Conservation (phyloP, 176 grass and related monocot species). For the Phoenix dactylifera region DNA sequence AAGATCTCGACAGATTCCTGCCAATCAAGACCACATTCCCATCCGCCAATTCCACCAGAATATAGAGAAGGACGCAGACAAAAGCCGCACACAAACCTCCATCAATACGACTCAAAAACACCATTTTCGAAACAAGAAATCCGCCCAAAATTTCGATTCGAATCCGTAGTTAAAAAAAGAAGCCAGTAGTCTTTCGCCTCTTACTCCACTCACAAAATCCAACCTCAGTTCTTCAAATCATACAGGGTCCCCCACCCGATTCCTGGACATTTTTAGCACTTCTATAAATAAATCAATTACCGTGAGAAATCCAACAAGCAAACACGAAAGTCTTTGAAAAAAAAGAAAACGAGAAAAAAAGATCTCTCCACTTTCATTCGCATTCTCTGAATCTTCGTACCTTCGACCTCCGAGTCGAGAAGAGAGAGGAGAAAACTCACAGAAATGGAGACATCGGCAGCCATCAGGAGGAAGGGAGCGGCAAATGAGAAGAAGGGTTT, state of each 20-base stretch:
- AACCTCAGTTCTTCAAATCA: not conserved
- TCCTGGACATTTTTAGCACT: conserved; percentile 30
- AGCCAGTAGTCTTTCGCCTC: not conserved
- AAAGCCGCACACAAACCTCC: too few species aligned
- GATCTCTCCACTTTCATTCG: too few species aligned
- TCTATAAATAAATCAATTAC: not conserved
- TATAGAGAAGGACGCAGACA: too few species aligned
- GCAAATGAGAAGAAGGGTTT: not conserved
- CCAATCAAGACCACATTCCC: too few species aligned
- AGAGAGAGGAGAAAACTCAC: not conserved
- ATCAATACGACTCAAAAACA: too few species aligned
- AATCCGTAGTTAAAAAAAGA: too few species aligned
- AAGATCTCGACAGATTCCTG: too few species aligned
- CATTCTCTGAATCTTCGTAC: too few species aligned
- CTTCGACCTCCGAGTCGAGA: conserved; percentile 1
- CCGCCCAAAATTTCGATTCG: not conserved
- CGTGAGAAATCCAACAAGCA: conserved; percentile 3
- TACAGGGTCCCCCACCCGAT: not conserved
- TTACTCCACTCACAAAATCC: conserved; percentile 12
- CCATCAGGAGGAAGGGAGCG: conserved; percentile 23
- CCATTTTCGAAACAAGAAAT: not conserved
- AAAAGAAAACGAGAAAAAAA: not conserved
- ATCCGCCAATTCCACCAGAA: too few species aligned
- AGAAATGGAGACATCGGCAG: conserved; percentile 44
- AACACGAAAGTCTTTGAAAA: not conserved